phyloP scores from a whole-genome alignment of 2,329 filamentous ascomycete genomes.

The Sclerotinia minor region DNA sequence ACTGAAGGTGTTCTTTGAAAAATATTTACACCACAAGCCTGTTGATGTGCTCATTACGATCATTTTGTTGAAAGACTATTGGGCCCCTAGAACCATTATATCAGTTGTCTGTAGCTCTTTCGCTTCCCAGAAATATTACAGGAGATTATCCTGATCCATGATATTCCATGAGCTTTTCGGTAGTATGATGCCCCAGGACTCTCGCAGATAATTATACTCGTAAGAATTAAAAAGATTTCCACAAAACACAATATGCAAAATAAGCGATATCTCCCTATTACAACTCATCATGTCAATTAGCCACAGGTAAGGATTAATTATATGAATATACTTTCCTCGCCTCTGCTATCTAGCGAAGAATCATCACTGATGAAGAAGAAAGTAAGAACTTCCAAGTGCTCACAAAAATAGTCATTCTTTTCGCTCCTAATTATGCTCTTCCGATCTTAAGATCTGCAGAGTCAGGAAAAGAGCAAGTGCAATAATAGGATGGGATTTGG shows the following conservation, averaged over 20 bases:
- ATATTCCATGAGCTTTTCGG: not conserved
- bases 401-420: not conserved
- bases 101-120: not conserved
- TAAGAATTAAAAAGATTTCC: too few relatives aligned
- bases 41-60: not conserved
- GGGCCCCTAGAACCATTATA: not conserved
- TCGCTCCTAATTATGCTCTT: too few relatives aligned
- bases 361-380: not conserved
- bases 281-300: not conserved
- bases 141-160: not conserved
- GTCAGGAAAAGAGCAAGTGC: not conserved
- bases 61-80: not conserved
- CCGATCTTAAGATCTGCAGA: not conserved
- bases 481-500: not conserved
- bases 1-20: too few relatives aligned
- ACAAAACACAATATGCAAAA: too few relatives aligned
- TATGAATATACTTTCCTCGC: not conserved
- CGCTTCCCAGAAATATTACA: not conserved
- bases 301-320: too few relatives aligned
- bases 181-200: not conserved
- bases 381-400: not conserved
- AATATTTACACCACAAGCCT: not conserved
- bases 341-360: not conserved
- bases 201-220: too few relatives aligned
- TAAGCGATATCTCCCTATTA: not conserved